Conservation (phyloP, 2,329 filamentous ascomycete species). For the Tolypocladium nubicola region DNA sequence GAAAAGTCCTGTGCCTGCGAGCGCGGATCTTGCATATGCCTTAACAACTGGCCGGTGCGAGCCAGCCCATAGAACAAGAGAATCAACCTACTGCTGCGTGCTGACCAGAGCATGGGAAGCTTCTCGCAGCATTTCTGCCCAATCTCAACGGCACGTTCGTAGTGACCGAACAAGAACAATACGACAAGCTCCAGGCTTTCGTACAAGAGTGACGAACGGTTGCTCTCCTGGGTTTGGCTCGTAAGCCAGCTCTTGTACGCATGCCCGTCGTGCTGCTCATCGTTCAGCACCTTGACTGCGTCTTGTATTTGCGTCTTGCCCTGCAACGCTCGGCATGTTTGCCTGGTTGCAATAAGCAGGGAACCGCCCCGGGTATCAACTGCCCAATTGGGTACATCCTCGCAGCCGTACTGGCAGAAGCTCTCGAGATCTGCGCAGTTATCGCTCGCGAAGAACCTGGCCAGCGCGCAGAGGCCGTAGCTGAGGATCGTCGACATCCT, state of each 20-base stretch:
- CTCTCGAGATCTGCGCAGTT: conserved; percentile 59
- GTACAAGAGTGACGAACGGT: conserved; percentile 57
- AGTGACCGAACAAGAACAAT: conserved; percentile 53
- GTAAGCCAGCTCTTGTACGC: conserved; percentile 50
- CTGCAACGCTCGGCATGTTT: conserved; percentile 59
- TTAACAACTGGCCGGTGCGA: conserved; percentile 39
- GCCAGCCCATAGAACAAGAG: conserved; percentile 52
- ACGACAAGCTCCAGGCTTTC: conserved; percentile 54
- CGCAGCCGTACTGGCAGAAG: conserved; percentile 60
- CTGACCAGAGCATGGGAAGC: conserved; percentile 44
- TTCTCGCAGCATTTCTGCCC: conserved; percentile 39
- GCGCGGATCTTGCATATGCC: conserved; percentile 36
- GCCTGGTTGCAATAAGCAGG: conserved; percentile 54
- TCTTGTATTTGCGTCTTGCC: conserved; percentile 54
- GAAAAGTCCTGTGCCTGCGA: conserved; percentile 30
- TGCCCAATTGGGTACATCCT: conserved; percentile 65
- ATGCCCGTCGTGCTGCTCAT: conserved; percentile 51
- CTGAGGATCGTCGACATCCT: conserved; percentile 62
- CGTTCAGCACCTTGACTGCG: conserved; percentile 49
- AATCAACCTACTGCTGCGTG: conserved; percentile 44
- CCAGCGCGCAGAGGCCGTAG: conserved; percentile 54
- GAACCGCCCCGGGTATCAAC: conserved; percentile 61
- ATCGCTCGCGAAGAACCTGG: conserved; percentile 60
- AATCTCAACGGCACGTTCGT: conserved; percentile 46
- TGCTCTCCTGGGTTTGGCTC: conserved; percentile 44